Evolutionary conservation across 176 grass and related monocot species (phyloP), one percentile per base, ranked within the genome.

Genomic region (Zoysia pacifica): DNA sequence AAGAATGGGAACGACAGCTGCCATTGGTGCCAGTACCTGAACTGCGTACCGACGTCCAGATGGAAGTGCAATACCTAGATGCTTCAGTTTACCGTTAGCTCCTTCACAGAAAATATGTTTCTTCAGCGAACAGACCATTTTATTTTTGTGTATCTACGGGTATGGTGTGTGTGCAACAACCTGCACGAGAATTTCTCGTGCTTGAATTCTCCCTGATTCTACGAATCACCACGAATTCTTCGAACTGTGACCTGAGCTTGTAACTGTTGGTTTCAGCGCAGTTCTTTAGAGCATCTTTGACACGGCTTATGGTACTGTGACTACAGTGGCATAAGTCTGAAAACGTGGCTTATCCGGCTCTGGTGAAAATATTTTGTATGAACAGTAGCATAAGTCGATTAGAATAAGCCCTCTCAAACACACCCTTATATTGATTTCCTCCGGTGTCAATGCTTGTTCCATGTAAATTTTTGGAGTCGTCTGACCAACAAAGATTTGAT

Each of bases 1-100:
- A 94, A 94, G 82, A 97, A 97, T n/a, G 90, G 90, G 73, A 94
- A 93, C 43, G 87, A 97, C 45, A 79, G 85, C 56, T 97, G 95
- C 85, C 86, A 87, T 79, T 97, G 95, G 95, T 94, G 95, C 72
- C 95, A 90, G 48, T 93, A 94, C 82, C 86, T 97, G 54, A 83
- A 97, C 82, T 97, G 95, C 19, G 62, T 97, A 43, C 92, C 95
- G 1, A 89, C 95, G 64, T 97, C 95, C 45, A 91, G 83, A 28
- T 97, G 95, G 94, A 97, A 70, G 55, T 97, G 94, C 43, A 80
- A 69, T 18, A 86, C 79, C 18, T 92, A 86, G 75, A 71, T 72
- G 50, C 7, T 61, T 69, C 20, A 9, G n/a, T 64, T 70, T 66
- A 44, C 74, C 10, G 9, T 44, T 48, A 20, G 56, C 18, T 47